Evolutionary conservation across 2,329 filamentous ascomycete species (phyloP).

Genomic region (Torrubiellomyces zombiae): DNA sequence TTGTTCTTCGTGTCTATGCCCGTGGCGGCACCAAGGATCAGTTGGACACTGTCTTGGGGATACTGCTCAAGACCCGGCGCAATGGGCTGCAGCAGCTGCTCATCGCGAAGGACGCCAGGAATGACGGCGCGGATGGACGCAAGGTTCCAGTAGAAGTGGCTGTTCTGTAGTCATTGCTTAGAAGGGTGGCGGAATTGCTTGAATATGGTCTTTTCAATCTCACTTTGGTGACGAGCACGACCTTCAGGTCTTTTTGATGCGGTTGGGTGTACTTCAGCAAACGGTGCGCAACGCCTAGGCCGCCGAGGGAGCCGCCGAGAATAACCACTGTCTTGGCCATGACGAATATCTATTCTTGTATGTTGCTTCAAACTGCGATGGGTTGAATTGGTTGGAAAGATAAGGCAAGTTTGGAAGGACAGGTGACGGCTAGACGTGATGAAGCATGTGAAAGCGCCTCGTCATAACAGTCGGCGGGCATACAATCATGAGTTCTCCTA

Average conservation of each 20-base stretch:
- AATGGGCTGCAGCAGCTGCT: constrained; percentile 33
- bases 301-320: constrained; percentile 36
- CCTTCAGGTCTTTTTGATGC: constrained; percentile 28
- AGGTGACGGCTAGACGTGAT: neutral
- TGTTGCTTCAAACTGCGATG: constrained; percentile 3
- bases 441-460: neutral
- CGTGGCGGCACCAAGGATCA: constrained; percentile 32
- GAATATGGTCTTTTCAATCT: too few species aligned
- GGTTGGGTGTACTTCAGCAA: constrained; percentile 34
- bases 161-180: too few species aligned
- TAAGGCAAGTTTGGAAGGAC: neutral
- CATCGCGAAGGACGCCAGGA: constrained; percentile 29
- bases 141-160: constrained; percentile 42
- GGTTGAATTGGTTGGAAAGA: too few species aligned
- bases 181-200: too few species aligned
- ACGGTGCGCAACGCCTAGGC: constrained; percentile 34
- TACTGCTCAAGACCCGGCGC: constrained; percentile 32
- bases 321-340: constrained; percentile 38
- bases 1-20: constrained; percentile 21
- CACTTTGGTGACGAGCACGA: constrained; percentile 40
- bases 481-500: too few species aligned
- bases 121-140: constrained; percentile 38
- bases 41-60: constrained; percentile 28
- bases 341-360: constrained; percentile 1
- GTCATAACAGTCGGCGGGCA: too few species aligned